Base-by-base conservation (phyloP, 2,329 filamentous ascomycete species). In the Alternaria sp. region DNA sequence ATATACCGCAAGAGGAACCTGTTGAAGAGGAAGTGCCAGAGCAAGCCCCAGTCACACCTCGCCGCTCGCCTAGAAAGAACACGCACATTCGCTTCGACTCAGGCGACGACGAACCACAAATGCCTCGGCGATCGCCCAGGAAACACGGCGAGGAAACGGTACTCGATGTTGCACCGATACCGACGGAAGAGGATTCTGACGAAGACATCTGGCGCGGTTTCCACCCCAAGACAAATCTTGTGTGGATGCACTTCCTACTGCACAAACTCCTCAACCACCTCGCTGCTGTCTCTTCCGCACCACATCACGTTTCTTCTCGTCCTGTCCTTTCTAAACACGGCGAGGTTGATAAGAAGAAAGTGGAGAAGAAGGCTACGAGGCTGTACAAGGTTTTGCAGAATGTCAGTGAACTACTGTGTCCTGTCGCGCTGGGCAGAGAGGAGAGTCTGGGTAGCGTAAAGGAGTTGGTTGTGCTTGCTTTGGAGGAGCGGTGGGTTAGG, bases 161-260 rank as follows among this genome's bases (percentile, higher is more conserved):
- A 50, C 45, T 15, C 14, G n/a, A 37, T 50, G 7, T 57, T 47
- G 14, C 26, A 43, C 14, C 57, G 57, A n/a, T 14, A 18, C 20
- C 28, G 4, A 55, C 14, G 10, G 37, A 41, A 53, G 45, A 53
- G 45, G 11, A 47, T 25, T 21, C 12, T 26, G 15, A 49, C 50
- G 54, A 65, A 14, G 43, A 58, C 5, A 50, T 71, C 45, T 90
- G 88, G 88, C 75, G 79, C 11, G 76, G 81, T 28, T 90, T 86
- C 73, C 83, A 85, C 43, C 88, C 89, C 3, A 82, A 83, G 59
- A 89, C 88, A 3, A 91, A 90, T 67, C 80, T 89, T 14, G 81
- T 90, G 14, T 91, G 89, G 89, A 77, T 89, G 21, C 84, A 88
- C 54, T 89, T 89, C 71, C 77, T 91, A 5, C 81, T 90, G 12